Evolutionary conservation across 441 rosid species (phyloP), one percentile per base, ranked within the genome.

Genomic region (Adansonia grandidieri): DNA sequence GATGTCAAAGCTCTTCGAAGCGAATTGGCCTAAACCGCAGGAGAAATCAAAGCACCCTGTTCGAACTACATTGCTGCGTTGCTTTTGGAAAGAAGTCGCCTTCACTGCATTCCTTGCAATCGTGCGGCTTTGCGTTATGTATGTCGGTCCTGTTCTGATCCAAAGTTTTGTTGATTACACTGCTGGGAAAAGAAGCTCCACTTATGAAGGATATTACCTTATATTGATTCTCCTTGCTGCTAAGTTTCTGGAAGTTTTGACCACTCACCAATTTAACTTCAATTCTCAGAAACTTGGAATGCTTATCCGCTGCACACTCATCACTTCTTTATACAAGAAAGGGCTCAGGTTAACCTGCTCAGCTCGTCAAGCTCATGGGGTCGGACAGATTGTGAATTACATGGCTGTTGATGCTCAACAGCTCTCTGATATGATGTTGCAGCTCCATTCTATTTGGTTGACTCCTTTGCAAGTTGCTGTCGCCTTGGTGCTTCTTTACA

Each of bases 351-450:
- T 95, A 20, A 85, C 97, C 0, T 90, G 97, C 73, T 93, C 98
- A 1, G 98, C 97, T 47, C 92, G 98, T 48, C 98, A 95, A 79
- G 87, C 89, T 66, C 98, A 95, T 80, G 98, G 98, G 37, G 96
- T 95, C 7, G 98, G 98, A 44, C 96, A 93, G 80, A 95, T 93
- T 66, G 98, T 95, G 54, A 95, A 95, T 67, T 95, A 95, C 86
- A 95, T 95, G 98, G 97, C 97, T 15, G 96, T 95, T 7, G 98
- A 95, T 84, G 97, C 98, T 1, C 98, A 95, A 22, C 98, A 95
- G 77, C 97, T 95, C 75, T 93, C 98, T 37, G 98, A 95, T 80
- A 93, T 93, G 98, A 95, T 95, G 95, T 74, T 92, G 42, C 98
- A 93, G 86, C 89, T 95, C 37, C 98, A 95, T 82, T 82, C 97